phyloP scores from a whole-genome alignment of 2,329 filamentous ascomycete species.

The Periconia digitata region DNA sequence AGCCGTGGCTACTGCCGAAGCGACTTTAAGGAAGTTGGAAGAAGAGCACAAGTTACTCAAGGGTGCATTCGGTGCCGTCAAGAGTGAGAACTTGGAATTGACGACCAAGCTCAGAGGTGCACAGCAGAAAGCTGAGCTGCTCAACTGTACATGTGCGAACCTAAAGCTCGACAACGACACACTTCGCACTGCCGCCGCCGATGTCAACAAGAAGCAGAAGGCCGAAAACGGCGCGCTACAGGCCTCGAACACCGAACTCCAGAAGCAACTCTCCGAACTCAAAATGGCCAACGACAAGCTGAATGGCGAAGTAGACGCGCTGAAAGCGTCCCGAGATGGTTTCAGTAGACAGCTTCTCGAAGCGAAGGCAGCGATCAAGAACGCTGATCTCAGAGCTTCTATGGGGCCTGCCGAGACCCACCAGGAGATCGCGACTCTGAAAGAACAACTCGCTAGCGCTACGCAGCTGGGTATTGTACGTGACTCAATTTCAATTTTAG shows the following conservation, averaged over 20 bases:
- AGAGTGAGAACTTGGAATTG: constrained; percentile 7
- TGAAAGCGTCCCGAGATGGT: no score
- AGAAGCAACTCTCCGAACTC: neutral
- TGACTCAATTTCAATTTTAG: neutral
- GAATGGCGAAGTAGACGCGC: no score
- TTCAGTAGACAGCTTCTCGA: no score
- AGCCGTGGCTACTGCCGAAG: constrained; percentile 3
- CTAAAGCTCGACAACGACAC: neutral
- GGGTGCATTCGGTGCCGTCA: neutral
- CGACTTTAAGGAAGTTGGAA: constrained; percentile 14
- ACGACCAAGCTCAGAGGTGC: constrained; percentile 1
- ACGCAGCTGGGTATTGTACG: neutral
- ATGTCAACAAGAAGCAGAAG: neutral
- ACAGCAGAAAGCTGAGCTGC: neutral
- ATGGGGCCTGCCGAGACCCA: no score
- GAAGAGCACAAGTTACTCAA: constrained; percentile 7
- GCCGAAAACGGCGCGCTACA: neutral
- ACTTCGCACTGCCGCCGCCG: neutral
- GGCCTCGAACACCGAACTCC: neutral
- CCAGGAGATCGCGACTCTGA: no score
- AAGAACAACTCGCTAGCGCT: no score
- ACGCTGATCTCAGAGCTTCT: no score
- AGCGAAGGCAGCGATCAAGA: no score
- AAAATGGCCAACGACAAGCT: no score
- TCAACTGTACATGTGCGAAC: neutral